Percentiles rank a stretch among this genome's conserved stretches.
Evolutionary conservation across 352 stramenopile species (phyloP).

Genomic region (Pythium insidiosum): DNA sequence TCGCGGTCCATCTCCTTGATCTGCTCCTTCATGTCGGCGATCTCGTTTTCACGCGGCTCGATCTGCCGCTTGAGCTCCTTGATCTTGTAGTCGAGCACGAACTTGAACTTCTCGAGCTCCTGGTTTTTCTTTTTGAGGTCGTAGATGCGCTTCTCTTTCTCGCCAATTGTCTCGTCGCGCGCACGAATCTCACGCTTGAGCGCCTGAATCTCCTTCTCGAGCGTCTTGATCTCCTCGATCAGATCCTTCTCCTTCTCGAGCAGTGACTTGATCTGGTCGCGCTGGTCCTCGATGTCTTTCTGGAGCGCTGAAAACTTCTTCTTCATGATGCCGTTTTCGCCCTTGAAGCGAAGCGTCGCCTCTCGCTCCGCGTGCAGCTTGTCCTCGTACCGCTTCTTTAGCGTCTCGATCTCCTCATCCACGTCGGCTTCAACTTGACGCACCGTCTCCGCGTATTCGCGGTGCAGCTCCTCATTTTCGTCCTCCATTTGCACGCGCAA

Average conservation of each 20-base stretch:
- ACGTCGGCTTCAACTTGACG: constrained; percentile 78
- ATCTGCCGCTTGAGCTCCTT: constrained; percentile 93
- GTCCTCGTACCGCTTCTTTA: constrained; percentile 85
- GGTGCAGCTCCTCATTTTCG: constrained; percentile 76
- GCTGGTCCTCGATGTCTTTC: constrained; percentile 90
- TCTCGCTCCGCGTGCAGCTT: constrained; percentile 84
- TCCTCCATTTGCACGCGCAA: constrained; percentile 76
- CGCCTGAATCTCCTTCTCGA: constrained; percentile 90
- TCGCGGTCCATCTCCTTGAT: constrained; percentile 95
- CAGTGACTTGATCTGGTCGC: constrained; percentile 84
- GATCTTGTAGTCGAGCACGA: too few species aligned
- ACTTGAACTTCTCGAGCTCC: constrained; percentile 95
- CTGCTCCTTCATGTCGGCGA: constrained; percentile 90
- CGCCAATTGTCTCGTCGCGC: constrained; percentile 91
- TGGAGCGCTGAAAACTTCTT: constrained; percentile 88
- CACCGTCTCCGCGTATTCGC: constrained; percentile 73
- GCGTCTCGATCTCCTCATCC: constrained; percentile 79
- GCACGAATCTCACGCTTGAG: constrained; percentile 94
- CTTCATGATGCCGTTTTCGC: constrained; percentile 92
- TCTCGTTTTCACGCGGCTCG: constrained; percentile 92
- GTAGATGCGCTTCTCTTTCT: constrained; percentile 94
- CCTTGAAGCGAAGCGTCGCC: constrained; percentile 86
- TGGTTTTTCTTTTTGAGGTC: constrained; percentile 96
- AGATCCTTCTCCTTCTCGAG: constrained; percentile 86
- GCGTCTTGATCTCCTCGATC: constrained; percentile 72